These are phyloP conservation scores for Candida pseudofarinosa DNA, from an alignment of 805 yeast genomes.

Conservation along the genomic window DNA sequence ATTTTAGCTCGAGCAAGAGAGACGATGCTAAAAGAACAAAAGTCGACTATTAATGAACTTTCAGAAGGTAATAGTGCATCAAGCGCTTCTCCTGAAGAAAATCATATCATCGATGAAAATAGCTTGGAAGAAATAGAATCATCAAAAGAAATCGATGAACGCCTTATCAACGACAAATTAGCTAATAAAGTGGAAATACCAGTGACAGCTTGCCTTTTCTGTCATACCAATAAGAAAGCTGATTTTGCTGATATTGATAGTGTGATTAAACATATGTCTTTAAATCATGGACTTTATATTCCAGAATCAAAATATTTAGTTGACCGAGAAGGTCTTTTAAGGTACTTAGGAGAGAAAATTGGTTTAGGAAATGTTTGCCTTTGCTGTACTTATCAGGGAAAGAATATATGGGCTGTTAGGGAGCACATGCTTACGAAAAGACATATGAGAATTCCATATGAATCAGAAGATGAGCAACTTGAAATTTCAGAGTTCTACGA, in stretches of 20 bases:
- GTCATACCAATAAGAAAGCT: conserved; percentile 34
- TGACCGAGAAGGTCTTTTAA: conserved; percentile 69
- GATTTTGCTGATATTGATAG: conserved; percentile 37
- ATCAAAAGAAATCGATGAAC: conserved; percentile 34
- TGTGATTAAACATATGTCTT: conserved; percentile 68
- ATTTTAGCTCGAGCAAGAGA: conserved; percentile 45
- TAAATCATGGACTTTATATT: conserved; percentile 75
- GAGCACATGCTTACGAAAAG: conserved; percentile 84
- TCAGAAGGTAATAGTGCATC: conserved; percentile 9
- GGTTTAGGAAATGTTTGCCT: conserved; percentile 82
- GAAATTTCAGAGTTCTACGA: conserved; percentile 82
- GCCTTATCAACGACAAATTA: conserved; percentile 42
- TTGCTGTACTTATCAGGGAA: conserved; percentile 81
- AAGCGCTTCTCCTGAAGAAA: background rate
- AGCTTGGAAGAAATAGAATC: conserved; percentile 9
- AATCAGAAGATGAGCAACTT: conserved; percentile 68
- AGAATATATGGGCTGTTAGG: conserved; percentile 76
- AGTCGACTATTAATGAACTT: background rate
- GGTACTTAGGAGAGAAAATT: conserved; percentile 73
- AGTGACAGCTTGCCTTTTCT: conserved; percentile 48
- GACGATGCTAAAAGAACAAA: conserved; percentile 25
- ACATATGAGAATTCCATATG: conserved; percentile 89
- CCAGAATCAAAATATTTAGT: conserved; percentile 74
- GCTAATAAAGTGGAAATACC: conserved; percentile 46
- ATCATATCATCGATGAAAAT: background rate